Percentiles rank a stretch among this genome's conserved stretches.
These are phyloP conservation scores for Uromyces viciae-fabae DNA, from an alignment of 1,284 basidiomycete species.

Conservation along the genomic window DNA sequence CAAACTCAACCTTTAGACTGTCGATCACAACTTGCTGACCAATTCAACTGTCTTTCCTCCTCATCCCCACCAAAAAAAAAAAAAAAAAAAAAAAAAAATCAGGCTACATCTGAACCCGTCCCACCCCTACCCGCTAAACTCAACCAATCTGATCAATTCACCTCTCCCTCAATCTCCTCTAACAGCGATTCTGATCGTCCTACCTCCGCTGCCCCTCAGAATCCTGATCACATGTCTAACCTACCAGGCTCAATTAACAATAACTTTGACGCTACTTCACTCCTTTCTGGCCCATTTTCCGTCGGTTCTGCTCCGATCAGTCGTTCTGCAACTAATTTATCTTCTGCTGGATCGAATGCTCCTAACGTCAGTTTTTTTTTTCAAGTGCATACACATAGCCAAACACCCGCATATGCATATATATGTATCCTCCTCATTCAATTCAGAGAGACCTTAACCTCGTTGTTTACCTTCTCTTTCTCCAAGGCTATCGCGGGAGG, in stretches of 20 bases:
- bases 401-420: no score
- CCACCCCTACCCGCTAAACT: not conserved
- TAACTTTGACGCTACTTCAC: not conserved
- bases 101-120: not conserved
- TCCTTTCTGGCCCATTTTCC: slow-evolving; percentile 1
- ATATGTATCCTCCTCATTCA: not conserved
- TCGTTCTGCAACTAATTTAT: slow-evolving; percentile 10
- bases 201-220: not conserved
- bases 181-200: not conserved
- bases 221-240: slow-evolving; percentile 4
- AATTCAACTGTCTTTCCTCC: not conserved
- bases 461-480: not conserved
- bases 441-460: not conserved
- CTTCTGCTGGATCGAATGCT: not conserved
- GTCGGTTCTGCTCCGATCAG: slow-evolving; percentile 12
- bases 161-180: slow-evolving; percentile 6
- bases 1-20: no score
- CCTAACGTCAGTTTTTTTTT: slow-evolving; percentile 9
- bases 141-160: not conserved
- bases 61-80: slow-evolving; percentile 1
- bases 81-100: not conserved
- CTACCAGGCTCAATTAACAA: not conserved
- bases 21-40: no score
- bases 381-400: no score
- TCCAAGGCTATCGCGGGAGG: not conserved